Evolutionary conservation across 2,329 filamentous ascomycete species (phyloP), one percentile per base, ranked within the genome.

Genomic region (Aquanectria penicillioides): DNA sequence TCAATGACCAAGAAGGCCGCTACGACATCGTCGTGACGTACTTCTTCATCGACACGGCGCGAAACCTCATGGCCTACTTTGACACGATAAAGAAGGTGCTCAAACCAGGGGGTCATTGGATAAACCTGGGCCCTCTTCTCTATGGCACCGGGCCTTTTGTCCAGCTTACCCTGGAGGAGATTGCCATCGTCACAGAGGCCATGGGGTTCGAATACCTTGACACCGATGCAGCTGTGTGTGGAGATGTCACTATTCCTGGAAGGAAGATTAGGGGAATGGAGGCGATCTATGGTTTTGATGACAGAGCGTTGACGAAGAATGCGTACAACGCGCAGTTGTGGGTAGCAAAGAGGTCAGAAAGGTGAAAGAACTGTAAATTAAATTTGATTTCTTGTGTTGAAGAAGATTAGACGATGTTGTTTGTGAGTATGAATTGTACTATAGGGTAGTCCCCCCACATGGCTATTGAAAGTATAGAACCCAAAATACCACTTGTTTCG

Each of bases 41-140:
- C 37, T 87, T 86, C 72, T 87, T 87, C 71, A 86, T 87, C 62
- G 85, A 87, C 65, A 87, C 84, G 0, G 84, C 85, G 0, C 78
- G 83, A 1, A 87, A 87, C 51, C 68, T 86, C 1, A 76, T 86
- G 68, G 72, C 66, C 0, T 87, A 87, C 59, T 74, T 87, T 6
- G 82, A 86, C 29, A 84, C 79, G 0, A 86, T 86, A 37, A 74
- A 81, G 46, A 69, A 69, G 0, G 64, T 84, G 0, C 74, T 87
- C 3, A 77, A 73, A 37, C 66, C 70, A 0, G 83, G 82, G 0
- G 84, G 84, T 0, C 68, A 75, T 29, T 86, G 84, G 84, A 71
- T 87, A 20, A 87, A 87, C 46, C 76, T 86, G 0, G 85, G 84
- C 0, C 85, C 84, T 0, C 62, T 87, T 8, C 69, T 87, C 0